These are phyloP conservation scores for Phaeoacremonium minimum DNA, from an alignment of 2,329 filamentous ascomycete species.

Conservation along the genomic window DNA sequence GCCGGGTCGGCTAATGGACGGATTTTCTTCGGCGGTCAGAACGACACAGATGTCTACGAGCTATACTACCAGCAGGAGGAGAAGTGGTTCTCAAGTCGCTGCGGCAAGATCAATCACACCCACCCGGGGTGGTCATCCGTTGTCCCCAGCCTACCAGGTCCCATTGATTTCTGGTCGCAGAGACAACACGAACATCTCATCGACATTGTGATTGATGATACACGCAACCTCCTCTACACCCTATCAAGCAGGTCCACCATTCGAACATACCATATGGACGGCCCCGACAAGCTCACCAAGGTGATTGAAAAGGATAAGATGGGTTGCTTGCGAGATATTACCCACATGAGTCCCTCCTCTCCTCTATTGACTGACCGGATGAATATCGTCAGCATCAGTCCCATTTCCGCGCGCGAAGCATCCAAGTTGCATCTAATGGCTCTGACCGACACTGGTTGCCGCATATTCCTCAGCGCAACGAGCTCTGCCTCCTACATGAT, in stretches of 20 bases:
- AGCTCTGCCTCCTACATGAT: constrained; percentile 66
- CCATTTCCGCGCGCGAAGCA: constrained; percentile 75
- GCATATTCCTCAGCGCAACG: constrained; percentile 88
- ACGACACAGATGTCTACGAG: constrained; percentile 86
- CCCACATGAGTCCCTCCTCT: constrained; percentile 77
- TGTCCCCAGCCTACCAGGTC: constrained; percentile 42
- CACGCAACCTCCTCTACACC: constrained; percentile 83
- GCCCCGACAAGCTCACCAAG: constrained; percentile 53
- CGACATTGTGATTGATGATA: constrained; percentile 85
- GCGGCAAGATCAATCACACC: constrained; percentile 85
- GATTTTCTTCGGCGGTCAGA: constrained; percentile 84
- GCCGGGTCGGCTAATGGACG: constrained; percentile 79
- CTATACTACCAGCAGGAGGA: constrained; percentile 96
- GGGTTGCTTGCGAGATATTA: constrained; percentile 66
- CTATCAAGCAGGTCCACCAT: constrained; percentile 86
- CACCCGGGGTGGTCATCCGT: constrained; percentile 67
- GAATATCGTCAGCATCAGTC: constrained; percentile 77
- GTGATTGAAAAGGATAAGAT: constrained; percentile 63
- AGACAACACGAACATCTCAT: constrained; percentile 60
- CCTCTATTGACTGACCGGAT: constrained; percentile 66
- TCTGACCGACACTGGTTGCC: constrained; percentile 83
- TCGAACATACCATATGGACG: constrained; percentile 83
- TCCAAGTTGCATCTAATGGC: constrained; percentile 85
- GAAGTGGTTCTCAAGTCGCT: constrained; percentile 89
- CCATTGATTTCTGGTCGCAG: constrained; percentile 45